Evolutionary conservation across 345 rosid genomes (phyloP).

Genomic region (Bretschneidera sinensis): DNA sequence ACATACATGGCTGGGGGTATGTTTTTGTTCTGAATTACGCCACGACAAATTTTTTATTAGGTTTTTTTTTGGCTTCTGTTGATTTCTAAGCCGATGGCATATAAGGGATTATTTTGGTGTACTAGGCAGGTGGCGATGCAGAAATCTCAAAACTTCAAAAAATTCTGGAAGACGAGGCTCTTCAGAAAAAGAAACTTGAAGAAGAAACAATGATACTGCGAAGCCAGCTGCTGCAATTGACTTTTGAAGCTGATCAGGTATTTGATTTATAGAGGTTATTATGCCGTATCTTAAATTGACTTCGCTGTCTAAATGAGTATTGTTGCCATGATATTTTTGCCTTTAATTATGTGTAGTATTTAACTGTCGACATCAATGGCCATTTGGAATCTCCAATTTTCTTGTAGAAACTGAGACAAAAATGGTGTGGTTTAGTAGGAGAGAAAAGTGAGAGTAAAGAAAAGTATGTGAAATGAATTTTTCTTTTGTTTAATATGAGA

Average conservation of each 20-base stretch:
- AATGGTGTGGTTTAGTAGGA: too few species aligned
- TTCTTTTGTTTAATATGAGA: too few species aligned
- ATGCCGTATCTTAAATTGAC: not conserved
- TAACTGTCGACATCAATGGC: constrained; percentile 11
- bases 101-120: constrained; percentile 24
- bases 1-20: constrained; percentile 59
- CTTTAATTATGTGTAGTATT: constrained; percentile 12
- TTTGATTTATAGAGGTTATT: constrained; percentile 5
- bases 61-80: not conserved
- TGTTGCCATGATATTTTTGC: not conserved
- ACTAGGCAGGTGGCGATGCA: constrained; percentile 58
- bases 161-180: constrained; percentile 73
- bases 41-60: not conserved
- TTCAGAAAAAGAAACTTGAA: constrained; percentile 78
- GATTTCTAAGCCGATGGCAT: not conserved
- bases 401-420: constrained; percentile 1
- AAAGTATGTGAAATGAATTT: too few species aligned
- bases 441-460: too few species aligned
- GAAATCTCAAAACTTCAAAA: constrained; percentile 69
- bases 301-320: not conserved
- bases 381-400: not conserved
- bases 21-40: constrained; percentile 12
- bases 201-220: constrained; percentile 65
- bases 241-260: constrained; percentile 96
- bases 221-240: constrained; percentile 80